These are phyloP conservation scores for Diaporthe batatas DNA, from an alignment of 2,329 filamentous ascomycete genomes.

Conservation along the genomic window DNA sequence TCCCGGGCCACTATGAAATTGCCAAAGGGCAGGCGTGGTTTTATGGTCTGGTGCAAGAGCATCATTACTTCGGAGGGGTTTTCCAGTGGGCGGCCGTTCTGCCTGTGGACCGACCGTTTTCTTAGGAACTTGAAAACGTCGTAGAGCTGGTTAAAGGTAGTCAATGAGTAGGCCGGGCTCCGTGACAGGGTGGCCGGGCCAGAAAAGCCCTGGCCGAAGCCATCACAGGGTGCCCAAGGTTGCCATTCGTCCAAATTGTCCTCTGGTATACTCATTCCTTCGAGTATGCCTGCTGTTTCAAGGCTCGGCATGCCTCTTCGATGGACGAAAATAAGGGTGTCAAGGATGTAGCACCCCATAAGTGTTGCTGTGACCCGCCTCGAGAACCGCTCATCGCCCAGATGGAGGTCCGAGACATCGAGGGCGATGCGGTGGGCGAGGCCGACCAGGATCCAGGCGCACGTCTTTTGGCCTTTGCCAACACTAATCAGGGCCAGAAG, in stretches of 20 bases:
- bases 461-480: conserved; percentile 66
- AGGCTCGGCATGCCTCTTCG: conserved; percentile 66
- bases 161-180: conserved; percentile 53
- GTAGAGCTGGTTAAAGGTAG: conserved; percentile 59
- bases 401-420: conserved; percentile 44
- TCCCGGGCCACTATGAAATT: conserved; percentile 43
- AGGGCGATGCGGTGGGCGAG: conserved; percentile 70
- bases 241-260: conserved; percentile 82
- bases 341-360: conserved; percentile 73
- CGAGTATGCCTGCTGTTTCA: conserved; percentile 59
- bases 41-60: conserved; percentile 44
- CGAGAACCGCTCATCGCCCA: conserved; percentile 37
- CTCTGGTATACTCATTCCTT: conserved; percentile 65
- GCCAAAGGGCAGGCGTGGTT: conserved; percentile 45
- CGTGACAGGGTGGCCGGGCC: conserved; percentile 45
- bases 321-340: conserved; percentile 68
- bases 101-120: conserved; percentile 41
- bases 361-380: conserved; percentile 49
- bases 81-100: conserved; percentile 33
- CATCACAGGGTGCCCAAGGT: conserved; percentile 71
- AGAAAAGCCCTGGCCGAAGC: conserved; percentile 49
- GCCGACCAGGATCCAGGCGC: conserved; percentile 75
- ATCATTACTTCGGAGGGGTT: conserved; percentile 31
- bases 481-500: conserved; percentile 74
- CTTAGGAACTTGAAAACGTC: conserved; percentile 54